phyloP scores from a whole-genome alignment of 1,139 yeast species.

The Geotrichum aggregatum region DNA sequence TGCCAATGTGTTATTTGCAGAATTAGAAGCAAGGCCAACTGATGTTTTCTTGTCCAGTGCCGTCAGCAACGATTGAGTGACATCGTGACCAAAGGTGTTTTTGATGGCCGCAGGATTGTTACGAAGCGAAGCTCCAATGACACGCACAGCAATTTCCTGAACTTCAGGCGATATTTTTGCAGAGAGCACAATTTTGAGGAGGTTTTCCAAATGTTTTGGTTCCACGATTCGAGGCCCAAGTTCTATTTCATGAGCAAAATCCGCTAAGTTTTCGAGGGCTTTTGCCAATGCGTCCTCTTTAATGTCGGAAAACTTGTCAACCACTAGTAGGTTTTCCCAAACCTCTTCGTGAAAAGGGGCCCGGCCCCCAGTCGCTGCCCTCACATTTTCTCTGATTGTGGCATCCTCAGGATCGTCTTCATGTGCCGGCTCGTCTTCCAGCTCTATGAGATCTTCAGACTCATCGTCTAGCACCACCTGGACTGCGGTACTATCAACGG shows the following conservation, averaged over 20 bases:
- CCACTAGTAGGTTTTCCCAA: conserved; percentile 17
- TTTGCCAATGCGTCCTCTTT: too few relatives aligned
- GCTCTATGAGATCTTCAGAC: conserved; percentile 5
- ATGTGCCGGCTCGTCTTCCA: conserved; percentile 9
- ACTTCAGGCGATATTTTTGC: conserved; percentile 23
- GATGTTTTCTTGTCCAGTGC: neutral
- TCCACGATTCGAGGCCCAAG: conserved; percentile 48
- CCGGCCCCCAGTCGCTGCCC: neutral
- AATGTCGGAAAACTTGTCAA: conserved; percentile 20
- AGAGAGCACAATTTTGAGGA: conserved; percentile 30
- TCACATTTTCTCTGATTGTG: conserved; percentile 7
- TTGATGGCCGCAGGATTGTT: conserved; percentile 67
- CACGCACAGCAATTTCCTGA: conserved; percentile 36
- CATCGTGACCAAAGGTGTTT: conserved; percentile 24
- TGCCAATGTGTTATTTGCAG: conserved; percentile 22
- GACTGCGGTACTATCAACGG: conserved; percentile 18
- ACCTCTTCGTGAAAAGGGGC: conserved; percentile 10
- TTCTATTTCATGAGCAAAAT: conserved; percentile 62
- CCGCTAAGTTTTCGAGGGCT: conserved; percentile 51
- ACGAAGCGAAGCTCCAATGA: conserved; percentile 47
- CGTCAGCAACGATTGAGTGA: conserved; percentile 13
- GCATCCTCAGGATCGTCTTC: conserved; percentile 16
- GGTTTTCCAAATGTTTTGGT: conserved; percentile 25
- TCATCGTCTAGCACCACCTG: conserved; percentile 15
- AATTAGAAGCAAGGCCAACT: neutral